Evolutionary conservation across 148 eudicot genomes (phyloP).

Genomic region (Chenopodium album): DNA sequence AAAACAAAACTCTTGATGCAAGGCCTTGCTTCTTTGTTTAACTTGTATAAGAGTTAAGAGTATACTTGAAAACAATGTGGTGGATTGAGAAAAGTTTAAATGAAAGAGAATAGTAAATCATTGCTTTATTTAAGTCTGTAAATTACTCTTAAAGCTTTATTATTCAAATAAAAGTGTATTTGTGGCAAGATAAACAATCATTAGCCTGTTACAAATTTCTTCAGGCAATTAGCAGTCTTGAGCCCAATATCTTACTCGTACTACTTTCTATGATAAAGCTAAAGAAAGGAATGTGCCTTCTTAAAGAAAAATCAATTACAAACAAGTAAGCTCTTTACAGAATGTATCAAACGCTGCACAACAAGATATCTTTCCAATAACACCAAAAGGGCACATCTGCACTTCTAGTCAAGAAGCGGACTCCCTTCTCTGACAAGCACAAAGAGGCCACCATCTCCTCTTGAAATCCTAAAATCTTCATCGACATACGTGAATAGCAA

Average conservation of each 20-base stretch:
- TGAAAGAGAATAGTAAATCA: neutral
- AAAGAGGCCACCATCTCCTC: conserved; percentile 97
- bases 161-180: conserved; percentile 3
- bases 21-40: no score
- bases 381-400: neutral
- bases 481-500: conserved; percentile 80
- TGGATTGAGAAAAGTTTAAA: no score
- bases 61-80: neutral
- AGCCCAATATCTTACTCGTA: neutral
- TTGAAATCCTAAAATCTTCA: conserved; percentile 79
- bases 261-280: neutral
- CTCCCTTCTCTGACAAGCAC: conserved; percentile 95
- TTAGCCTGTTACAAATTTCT: neutral
- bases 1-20: no score
- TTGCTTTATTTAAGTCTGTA: no score
- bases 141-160: neutral
- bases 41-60: neutral
- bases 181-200: neutral
- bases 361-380: conserved; percentile 1
- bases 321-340: conserved; percentile 24
- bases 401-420: conserved; percentile 59
- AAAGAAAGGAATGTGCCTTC: neutral
- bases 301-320: neutral
- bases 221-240: neutral
- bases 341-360: conserved; percentile 13